Base-by-base conservation (phyloP, 140 eudicot genomes). In the Senecio squalidus region DNA sequence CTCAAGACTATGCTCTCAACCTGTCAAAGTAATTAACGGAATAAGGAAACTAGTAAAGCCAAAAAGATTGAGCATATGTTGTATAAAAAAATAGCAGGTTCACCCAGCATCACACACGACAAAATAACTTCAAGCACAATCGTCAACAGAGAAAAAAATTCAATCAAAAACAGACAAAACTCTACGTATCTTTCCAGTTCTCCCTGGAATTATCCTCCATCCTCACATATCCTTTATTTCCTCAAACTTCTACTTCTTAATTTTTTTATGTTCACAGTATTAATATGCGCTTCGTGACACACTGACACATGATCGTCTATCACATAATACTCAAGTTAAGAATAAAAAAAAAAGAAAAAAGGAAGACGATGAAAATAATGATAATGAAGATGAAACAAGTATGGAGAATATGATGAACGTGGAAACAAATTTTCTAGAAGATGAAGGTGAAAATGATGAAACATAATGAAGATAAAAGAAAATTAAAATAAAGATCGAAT, bases 1-100 rank as follows among this genome's bases (percentile, higher is more conserved):
- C 89, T 82, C 62, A 82, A 72, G 13, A 82, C 60, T 57, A 82
- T 74, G 60, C 82, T 78, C 63, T 82, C 85, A 28, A 78, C 88
- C 80, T 79, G 69, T 63, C 54, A 46, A 36, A n/a, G 5, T 13
- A 18, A 31, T 3, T 9, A 11, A 8, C 6, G 17, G 1, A 27
- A 11, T 40, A 8, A 45, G 17, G 7, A 45, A 45, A 10, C 67
- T 18, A 45, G 13, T 17, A 44, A 7, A 61, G 24, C 38, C 64
- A 58, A 31, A 58, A 58, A 7, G 36, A 1, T n/a, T n/a, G n/a
- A n/a, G n/a, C n/a, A n/a, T n/a, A n/a, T n/a, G n/a, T n/a, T n/a
- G n/a, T n/a, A n/a, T 28, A n/a, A 29, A 16, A 54, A 29, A n/a
- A n/a, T n/a, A n/a, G 11, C n/a, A 4, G 0, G 4, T 24, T 3